phyloP scores from a whole-genome alignment of 129 eudicot species.

The Logfia minima region DNA sequence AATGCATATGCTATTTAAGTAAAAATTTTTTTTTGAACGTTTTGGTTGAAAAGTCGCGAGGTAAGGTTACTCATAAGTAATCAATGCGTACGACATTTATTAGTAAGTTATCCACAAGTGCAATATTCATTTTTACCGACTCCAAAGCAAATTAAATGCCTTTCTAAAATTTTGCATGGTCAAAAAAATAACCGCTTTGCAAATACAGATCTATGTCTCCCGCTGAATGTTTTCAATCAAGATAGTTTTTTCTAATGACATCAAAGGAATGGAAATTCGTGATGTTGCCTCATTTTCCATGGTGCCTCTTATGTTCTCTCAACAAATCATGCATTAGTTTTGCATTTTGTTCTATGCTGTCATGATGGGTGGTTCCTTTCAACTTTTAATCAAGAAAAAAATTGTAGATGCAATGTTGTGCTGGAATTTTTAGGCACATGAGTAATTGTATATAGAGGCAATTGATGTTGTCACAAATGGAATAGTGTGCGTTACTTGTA shows the following conservation, averaged over 20 bases:
- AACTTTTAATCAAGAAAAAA: not conserved
- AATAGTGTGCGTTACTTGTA: not conserved
- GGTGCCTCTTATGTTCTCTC: not conserved
- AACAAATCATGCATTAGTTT: conserved; percentile 2
- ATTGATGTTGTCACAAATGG: not conserved
- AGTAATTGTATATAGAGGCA: not conserved
- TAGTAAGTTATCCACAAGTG: not conserved
- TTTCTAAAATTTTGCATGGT: conserved; percentile 2
- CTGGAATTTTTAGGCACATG: not conserved
- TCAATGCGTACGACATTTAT: not conserved
- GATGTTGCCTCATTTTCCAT: not conserved
- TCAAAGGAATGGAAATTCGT: not conserved
- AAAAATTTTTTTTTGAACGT: not conserved
- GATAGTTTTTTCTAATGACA: not conserved
- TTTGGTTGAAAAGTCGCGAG: conserved; percentile 1
- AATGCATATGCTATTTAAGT: not conserved
- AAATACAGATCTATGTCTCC: not conserved
- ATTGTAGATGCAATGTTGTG: not conserved
- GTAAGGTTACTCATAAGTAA: not conserved
- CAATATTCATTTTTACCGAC: not conserved
- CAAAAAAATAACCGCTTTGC: not conserved
- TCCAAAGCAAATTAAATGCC: not conserved
- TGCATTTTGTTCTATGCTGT: conserved; percentile 18
- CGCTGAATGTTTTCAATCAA: not conserved
- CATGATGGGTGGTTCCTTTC: conserved; percentile 12